Base-by-base conservation (phyloP, 805 yeast species). In the Peterozyma xylosa region DNA sequence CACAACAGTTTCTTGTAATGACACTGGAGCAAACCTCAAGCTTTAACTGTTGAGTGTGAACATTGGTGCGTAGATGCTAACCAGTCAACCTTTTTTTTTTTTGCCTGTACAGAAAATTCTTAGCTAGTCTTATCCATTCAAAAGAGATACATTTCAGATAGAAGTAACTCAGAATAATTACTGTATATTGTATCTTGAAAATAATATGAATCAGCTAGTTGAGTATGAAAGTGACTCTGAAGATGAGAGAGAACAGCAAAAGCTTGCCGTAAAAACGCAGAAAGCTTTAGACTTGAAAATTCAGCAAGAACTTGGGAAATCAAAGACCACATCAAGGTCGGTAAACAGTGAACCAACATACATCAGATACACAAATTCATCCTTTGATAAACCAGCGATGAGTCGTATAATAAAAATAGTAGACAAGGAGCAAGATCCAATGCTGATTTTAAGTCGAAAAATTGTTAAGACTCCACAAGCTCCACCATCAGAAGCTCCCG, bases 381-480 rank as follows among this genome's bases (percentile, higher is more conserved):
- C 64, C 9, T 62, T 58, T 14, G 50, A 55, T 5, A 42, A 53
- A 5, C 54, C 54, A 11, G 52, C 49, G 6, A 57, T 55, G 37
- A 67, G 67, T 46, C 62, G 86, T 45, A 64, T 72, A 3, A 73
- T 89, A 27, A 80, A 80, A 53, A 78, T 90, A 37, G 78, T 80
- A 11, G 86, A 82, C 43, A 74, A 69, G 38, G 73, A 79, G 48
- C 71, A 74, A 39, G 98, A 91, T 63, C 98, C 98, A 0, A 73
- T 90, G 74, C 78, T 86, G 33, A 96, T 96, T 0, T 80, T 90
- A 0, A 78, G 79, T 45, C 80, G 82, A 63, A 82, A 80, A 38
- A 71, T 83, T 43, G 78, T 88, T 33, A 82, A 83, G 49, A 79
- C 85, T 30, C 84, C 93, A 4, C 80, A 77, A 35, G 72, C 81